Evolutionary conservation across 257 asterid genomes (phyloP).

Genomic region (Forsythia suspensa): DNA sequence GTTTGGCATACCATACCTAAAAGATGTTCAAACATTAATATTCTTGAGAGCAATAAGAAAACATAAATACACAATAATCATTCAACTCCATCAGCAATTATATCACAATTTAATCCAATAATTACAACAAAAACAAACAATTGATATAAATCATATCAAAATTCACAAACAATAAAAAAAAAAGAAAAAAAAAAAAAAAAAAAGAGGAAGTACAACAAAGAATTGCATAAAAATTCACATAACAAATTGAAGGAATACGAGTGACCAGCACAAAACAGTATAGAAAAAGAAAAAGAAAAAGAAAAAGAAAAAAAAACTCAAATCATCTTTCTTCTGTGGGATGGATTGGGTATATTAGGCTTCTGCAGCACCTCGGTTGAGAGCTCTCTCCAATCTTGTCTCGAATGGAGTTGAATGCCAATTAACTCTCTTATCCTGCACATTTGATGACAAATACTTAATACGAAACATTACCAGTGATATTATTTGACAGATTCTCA

Average conservation of each 20-base stretch:
- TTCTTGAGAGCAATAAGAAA: neutral
- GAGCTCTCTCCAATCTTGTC: conserved; percentile 80
- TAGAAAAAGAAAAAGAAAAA: neutral
- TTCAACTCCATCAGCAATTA: neutral
- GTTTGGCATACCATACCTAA: too few species aligned
- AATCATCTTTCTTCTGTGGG: neutral
- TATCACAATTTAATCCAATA: neutral
- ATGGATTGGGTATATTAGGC: conserved; percentile 24
- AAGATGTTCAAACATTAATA: too few species aligned
- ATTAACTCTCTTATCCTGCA: conserved; percentile 85
- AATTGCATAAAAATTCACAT: neutral
- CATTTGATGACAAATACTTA: conserved; percentile 12
- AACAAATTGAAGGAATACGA: neutral
- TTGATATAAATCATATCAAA: neutral
- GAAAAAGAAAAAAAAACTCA: neutral
- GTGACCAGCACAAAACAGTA: neutral
- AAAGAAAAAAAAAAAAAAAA: neutral
- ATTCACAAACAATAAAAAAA: neutral
- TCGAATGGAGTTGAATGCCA: conserved; percentile 96
- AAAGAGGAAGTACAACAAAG: neutral
- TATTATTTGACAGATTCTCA: conserved; percentile 19
- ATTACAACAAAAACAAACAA: neutral
- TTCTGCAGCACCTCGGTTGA: conserved; percentile 48
- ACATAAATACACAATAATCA: neutral
- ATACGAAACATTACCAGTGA: conserved; percentile 12